Percentiles rank a stretch among this genome's conserved stretches.
Conservation (phyloP, 116 monocot species). For the Thalassia testudinum region DNA sequence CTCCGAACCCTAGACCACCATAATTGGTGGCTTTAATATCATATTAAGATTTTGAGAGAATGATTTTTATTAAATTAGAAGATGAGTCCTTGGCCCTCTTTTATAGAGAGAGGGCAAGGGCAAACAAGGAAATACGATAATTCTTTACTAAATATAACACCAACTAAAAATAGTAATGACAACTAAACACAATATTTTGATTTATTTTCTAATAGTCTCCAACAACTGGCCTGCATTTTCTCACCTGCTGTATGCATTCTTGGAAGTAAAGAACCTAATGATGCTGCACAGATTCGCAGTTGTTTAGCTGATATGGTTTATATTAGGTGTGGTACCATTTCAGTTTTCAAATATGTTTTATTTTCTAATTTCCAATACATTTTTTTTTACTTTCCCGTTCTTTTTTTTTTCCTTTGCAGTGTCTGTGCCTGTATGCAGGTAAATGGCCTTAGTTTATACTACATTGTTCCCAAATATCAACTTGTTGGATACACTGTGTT, state of each 20-base stretch:
- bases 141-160: no score
- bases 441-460: neutral
- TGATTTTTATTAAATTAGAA: no score
- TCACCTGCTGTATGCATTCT: conserved; percentile 51
- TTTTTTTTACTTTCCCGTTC: neutral
- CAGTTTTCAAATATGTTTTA: neutral
- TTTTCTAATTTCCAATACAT: neutral
- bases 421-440: conserved; percentile 88
- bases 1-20: no score
- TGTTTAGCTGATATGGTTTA: conserved; percentile 52
- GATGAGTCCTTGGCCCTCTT: no score
- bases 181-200: no score
- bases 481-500: neutral
- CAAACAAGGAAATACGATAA: no score
- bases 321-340: conserved; percentile 23
- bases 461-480: neutral
- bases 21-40: no score
- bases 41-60: no score
- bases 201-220: no score
- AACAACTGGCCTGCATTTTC: conserved; percentile 71
- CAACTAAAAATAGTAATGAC: no score
- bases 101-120: no score
- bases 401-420: conserved; percentile 12
- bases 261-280: conserved; percentile 44
- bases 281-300: conserved; percentile 49